A percentile compares a stretch with the other conserved stretches of the same genome.
phyloP scores from a whole-genome alignment of 2,329 filamentous ascomycete species.

The Aspergillus versicolor region DNA sequence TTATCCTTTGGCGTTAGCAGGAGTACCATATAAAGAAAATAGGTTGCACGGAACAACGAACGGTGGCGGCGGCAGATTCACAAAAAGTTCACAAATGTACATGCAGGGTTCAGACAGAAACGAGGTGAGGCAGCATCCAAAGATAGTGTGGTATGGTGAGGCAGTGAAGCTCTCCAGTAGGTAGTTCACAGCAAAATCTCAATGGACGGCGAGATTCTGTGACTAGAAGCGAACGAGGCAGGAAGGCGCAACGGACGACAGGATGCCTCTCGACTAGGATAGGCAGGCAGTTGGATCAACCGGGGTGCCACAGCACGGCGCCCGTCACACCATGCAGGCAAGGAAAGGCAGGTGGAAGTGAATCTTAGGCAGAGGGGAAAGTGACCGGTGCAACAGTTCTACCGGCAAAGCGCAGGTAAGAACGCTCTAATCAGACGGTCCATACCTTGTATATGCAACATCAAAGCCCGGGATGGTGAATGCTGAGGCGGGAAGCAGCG shows the following conservation, averaged over 20 bases:
- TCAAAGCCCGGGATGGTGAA: conserved; percentile 11
- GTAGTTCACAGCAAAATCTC: background rate
- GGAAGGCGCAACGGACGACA: background rate
- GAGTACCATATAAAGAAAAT: background rate
- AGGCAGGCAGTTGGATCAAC: background rate
- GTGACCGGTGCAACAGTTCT: conserved; percentile 2
- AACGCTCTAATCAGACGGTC: background rate
- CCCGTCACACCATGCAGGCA: conserved; percentile 4
- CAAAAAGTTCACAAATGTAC: conserved; percentile 1
- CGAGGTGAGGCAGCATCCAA: background rate
- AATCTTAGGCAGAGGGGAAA: conserved; percentile 6
- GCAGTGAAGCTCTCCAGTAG: background rate
- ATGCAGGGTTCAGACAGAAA: conserved; percentile 3
- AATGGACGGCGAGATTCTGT: background rate
- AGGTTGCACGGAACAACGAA: conserved; percentile 4
- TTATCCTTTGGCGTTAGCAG: conserved; percentile 12
- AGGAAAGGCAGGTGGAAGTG: background rate
- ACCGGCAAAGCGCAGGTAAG: conserved; percentile 1
- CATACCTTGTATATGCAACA: conserved; percentile 24
- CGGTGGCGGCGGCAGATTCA: background rate
- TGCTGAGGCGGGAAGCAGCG: background rate
- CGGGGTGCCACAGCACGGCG: background rate
- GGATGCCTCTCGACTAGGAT: background rate
- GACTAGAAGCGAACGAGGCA: background rate
- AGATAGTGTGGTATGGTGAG: background rate